Base-by-base conservation (phyloP, 441 rosid genomes). In the Melastoma candidum region DNA sequence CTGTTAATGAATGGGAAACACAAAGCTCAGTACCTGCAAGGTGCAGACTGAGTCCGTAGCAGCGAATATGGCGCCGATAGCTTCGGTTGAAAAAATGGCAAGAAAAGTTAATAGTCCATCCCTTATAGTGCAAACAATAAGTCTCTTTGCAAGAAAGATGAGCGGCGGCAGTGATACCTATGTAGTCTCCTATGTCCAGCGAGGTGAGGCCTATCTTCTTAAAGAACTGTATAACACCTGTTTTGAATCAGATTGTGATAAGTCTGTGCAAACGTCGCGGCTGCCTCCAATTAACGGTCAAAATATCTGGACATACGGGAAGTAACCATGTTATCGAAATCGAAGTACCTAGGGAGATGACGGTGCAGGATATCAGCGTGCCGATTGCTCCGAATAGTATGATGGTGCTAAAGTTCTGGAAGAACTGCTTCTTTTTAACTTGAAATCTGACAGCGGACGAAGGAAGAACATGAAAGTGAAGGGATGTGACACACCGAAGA, bases 41-140 rank as follows among this genome's bases (percentile, higher is more conserved):
- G 97, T 90, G 86, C 97, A 90, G 49, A 90, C 97, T 47, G 96
- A 90, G 67, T 90, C 96, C 8, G 97, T 87, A 41, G 97, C 97
- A 48, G 97, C 97, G 72, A 87, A 90, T 72, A 90, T 90, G 29
- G 96, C 82, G 63, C 97, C 97, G 22, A 90, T 81, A 49, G 97
- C 97, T 90, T 85, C 59, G 55, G 68, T 53, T 51, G 17, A 48
- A 47, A 44, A 36, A 65, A 51, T 54, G 47, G 1, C 26, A 47
- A 49, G 55, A 32, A 48, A 48, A 3, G 47, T 53, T 55, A 65
- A 41, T 17, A 46, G 46, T 12, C 48, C 52, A 50, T 27, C 54
- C 46, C 6, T 8, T 44, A 17, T 43, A 51, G 17, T 14, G 24
- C 36, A 3, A 53, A 24, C 66, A 59, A 36, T 52, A 43, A 10